phyloP scores from a whole-genome alignment of 1,284 basidiomycete genomes.

The Athelia sp. region DNA sequence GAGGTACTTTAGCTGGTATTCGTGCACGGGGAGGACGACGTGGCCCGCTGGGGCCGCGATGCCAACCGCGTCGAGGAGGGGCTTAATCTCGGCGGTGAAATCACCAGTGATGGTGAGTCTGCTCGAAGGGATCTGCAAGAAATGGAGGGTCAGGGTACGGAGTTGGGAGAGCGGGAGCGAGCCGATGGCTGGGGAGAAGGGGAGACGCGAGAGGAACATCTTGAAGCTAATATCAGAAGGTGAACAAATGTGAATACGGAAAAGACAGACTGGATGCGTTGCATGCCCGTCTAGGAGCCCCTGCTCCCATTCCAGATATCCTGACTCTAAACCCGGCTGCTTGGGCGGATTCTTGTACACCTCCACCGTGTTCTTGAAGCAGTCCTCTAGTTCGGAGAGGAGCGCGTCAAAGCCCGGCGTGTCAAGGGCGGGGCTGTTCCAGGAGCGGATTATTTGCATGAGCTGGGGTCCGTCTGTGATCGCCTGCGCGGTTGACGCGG shows the following conservation, averaged over 20 bases:
- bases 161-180: not conserved
- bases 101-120: not conserved
- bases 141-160: not conserved
- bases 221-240: not conserved
- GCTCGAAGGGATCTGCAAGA: not conserved
- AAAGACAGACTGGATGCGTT: not conserved
- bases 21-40: not conserved
- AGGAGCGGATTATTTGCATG: too few species aligned
- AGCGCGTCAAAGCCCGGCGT: too few species aligned
- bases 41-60: not conserved
- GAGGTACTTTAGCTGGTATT: conserved; percentile 1
- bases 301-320: too few species aligned
- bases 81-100: not conserved
- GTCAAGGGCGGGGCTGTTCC: too few species aligned
- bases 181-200: not conserved
- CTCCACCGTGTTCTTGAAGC: too few species aligned
- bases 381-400: too few species aligned
- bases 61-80: not conserved
- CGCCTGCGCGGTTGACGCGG: too few species aligned
- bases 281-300: not conserved
- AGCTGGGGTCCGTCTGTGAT: too few species aligned
- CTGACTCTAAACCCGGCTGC: too few species aligned
- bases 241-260: not conserved
- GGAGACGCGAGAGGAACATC: not conserved
- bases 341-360: too few species aligned